Base-by-base conservation (phyloP, 768 basidiomycete genomes). In the Termitomyces sp. region DNA sequence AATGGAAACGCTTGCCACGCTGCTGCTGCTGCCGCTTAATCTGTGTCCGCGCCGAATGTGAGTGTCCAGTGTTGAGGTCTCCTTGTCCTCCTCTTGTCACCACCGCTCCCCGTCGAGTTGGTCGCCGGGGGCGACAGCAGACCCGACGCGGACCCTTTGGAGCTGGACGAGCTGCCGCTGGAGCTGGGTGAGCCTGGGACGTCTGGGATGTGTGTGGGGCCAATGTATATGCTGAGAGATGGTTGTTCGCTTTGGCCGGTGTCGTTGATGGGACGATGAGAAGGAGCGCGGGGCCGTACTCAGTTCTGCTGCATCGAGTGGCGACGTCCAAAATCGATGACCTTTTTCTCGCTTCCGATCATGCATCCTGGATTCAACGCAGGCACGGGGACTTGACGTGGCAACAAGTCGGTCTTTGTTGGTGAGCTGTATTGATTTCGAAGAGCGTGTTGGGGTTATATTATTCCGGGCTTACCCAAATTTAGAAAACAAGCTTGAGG, bases 51-150 rank as follows among this genome's bases (percentile, higher is more conserved):
- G 38, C 32, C 38, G 36, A 53, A 2, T 32, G 18, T 56, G 58
- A 36, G 36, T 62, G 20, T 46, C 18, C 6, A 20, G 30, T 61
- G 57, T 73, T 74, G 71, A 74, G 73, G 8, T 1, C 38, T 36
- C 33, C 20, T 45, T 28, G 43, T 24, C 33, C 2, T 70, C 69
- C 38, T 42, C 20, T 9, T 42, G n/a, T 42, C 40, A 8, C 70
- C 65, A 57, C 68, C 85, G 64, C 88, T 89, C 38, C 87, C 89
- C 1, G 89, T 91, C 12, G 90, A 92, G 67, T 91, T 92, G 20
- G 91, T 90, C 28, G 88, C 90, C 44, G 91, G 91, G 0, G 91
- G 91, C 24, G 89, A 91, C 1, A 91, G 90, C 6, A 92, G 69
- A 6, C 90, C 90, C 6, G 88, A 89, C 57, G 77, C 74, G 0